Evolutionary conservation across 2,329 filamentous ascomycete genomes (phyloP).

Genomic region (Macrophomina phaseolina): DNA sequence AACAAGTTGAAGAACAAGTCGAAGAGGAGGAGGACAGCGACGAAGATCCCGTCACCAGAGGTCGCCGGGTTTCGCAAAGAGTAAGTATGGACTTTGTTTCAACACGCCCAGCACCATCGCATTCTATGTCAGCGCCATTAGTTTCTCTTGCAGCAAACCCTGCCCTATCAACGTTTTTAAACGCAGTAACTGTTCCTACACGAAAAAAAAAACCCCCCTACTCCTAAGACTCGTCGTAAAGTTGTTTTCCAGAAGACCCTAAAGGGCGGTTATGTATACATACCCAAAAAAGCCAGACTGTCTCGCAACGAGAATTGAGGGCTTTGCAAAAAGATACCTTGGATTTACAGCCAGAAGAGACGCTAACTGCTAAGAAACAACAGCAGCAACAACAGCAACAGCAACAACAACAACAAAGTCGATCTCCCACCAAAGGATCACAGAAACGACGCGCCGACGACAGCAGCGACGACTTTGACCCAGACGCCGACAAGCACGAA

Average conservation of each 20-base stretch:
- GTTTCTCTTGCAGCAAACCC: background rate
- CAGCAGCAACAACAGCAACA: background rate
- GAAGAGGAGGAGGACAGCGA: slow-evolving; percentile 58
- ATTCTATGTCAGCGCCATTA: background rate
- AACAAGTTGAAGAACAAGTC: slow-evolving; percentile 39
- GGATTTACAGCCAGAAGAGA: background rate
- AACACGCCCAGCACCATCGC: no score
- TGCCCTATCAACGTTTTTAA: background rate
- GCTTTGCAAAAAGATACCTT: slow-evolving; percentile 34
- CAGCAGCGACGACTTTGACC: slow-evolving; percentile 69
- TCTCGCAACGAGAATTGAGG: background rate
- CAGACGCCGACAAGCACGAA: slow-evolving; percentile 41
- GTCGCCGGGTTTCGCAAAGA: slow-evolving; percentile 46
- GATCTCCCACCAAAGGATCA: slow-evolving; percentile 2
- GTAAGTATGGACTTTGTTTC: background rate
- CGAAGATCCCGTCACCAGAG: slow-evolving; percentile 59
- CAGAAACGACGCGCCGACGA: slow-evolving; percentile 51
- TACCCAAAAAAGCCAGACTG: slow-evolving; percentile 30
- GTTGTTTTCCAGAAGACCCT: slow-evolving; percentile 27
- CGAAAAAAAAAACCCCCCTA: no score
- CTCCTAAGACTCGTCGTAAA: slow-evolving; percentile 15
- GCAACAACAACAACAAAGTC: background rate
- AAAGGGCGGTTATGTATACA: slow-evolving; percentile 26
- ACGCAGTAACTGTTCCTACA: no score
- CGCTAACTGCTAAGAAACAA: no score